These are phyloP conservation scores for Talaromyces sp. DNA, from an alignment of 2,329 filamentous ascomycete genomes.

Conservation along the genomic window DNA sequence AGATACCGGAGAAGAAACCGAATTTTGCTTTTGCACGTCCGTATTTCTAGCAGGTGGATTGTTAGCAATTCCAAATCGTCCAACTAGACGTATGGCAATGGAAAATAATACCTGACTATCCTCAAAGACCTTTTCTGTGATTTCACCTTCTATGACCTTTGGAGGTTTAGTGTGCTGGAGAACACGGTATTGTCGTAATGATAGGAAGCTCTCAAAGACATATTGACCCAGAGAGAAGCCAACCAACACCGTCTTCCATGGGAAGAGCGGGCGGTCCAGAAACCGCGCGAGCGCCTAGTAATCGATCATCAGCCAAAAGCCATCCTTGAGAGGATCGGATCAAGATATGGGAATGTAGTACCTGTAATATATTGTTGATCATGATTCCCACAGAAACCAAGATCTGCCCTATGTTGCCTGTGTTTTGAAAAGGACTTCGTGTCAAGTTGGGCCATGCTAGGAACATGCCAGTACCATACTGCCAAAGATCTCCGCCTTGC, in stretches of 20 bases:
- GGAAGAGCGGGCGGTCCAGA: slow-evolving; percentile 87
- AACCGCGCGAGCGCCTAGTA: slow-evolving; percentile 66
- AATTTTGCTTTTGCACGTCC: slow-evolving; percentile 94
- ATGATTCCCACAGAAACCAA: slow-evolving; percentile 7
- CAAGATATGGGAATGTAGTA: not conserved
- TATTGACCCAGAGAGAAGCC: slow-evolving; percentile 92
- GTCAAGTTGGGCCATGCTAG: not conserved
- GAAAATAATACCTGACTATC: slow-evolving; percentile 66
- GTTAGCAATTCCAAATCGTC: not conserved
- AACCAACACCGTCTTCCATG: slow-evolving; percentile 95
- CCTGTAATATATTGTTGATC: slow-evolving; percentile 9
- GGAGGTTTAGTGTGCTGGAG: slow-evolving; percentile 75
- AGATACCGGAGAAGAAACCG: slow-evolving; percentile 72
- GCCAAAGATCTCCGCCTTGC: not conserved
- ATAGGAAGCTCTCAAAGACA: slow-evolving; percentile 82
- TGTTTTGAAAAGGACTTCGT: slow-evolving; percentile 2
- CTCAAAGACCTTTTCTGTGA: slow-evolving; percentile 85
- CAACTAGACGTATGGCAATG: not conserved
- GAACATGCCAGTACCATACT: not conserved
- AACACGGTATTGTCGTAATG: slow-evolving; percentile 82
- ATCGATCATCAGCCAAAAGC: slow-evolving; percentile 2
- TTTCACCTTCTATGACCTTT: slow-evolving; percentile 80
- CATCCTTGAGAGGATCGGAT: not conserved
- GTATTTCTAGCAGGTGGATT: slow-evolving; percentile 58
- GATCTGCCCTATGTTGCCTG: not conserved